Evolutionary conservation across 1,139 yeast species (phyloP).

Genomic region (Debaryomyces udenii): DNA sequence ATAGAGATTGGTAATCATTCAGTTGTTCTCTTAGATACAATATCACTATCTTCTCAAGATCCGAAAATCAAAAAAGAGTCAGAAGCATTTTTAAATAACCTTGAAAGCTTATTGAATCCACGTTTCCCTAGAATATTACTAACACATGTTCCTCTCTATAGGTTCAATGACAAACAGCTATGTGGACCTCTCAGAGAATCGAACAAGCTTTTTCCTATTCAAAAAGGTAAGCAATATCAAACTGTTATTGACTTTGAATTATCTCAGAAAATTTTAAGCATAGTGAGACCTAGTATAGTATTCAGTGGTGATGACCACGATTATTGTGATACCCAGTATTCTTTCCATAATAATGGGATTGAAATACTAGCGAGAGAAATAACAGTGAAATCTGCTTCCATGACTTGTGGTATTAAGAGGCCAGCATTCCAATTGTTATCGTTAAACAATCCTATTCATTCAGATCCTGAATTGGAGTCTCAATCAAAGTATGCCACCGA

Average conservation of each 20-base stretch:
- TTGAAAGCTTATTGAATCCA: conserved; percentile 26
- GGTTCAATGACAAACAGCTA: conserved; percentile 31
- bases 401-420: conserved; percentile 84
- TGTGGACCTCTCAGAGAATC: conserved; percentile 59
- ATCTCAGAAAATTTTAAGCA: conserved; percentile 57
- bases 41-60: conserved; percentile 62
- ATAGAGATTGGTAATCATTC: conserved; percentile 74
- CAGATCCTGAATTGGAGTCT: conserved; percentile 13
- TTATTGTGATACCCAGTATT: conserved; percentile 78
- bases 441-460: conserved; percentile 51
- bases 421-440: conserved; percentile 90
- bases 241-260: conserved; percentile 56
- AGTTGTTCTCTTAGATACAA: conserved; percentile 75
- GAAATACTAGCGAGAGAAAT: conserved; percentile 61
- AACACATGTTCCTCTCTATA: conserved; percentile 53
- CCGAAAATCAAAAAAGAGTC: conserved; percentile 27
- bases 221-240: conserved; percentile 65
- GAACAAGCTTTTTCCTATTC: conserved; percentile 59
- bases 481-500: conserved; percentile 40
- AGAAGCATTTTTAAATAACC: conserved; percentile 26
- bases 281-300: conserved; percentile 63
- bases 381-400: conserved; percentile 85
- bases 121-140: conserved; percentile 67
- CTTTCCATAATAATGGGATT: conserved; percentile 38
- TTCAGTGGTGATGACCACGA: conserved; percentile 98